A percentile compares a stretch with the other conserved stretches of the same genome.
phyloP scores from a whole-genome alignment of 108 stramenopile species.

The Conticribra guillardii region DNA sequence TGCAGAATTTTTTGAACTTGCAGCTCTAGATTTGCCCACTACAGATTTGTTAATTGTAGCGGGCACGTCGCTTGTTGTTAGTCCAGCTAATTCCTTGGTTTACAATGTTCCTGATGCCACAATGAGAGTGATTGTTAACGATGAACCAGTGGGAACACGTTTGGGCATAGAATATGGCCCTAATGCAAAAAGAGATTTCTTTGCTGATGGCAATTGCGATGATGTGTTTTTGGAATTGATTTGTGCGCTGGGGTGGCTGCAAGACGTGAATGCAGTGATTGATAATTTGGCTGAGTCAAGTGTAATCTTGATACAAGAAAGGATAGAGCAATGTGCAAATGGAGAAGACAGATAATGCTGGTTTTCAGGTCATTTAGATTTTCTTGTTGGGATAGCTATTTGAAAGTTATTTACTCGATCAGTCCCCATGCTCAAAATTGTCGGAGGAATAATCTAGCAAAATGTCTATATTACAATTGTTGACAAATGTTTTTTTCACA shows the following conservation, averaged over 20 bases:
- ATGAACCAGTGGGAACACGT: constrained; percentile 60
- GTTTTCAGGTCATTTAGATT: no score
- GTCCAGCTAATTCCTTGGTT: constrained; percentile 70
- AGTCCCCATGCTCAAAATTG: no score
- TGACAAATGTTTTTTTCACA: no score
- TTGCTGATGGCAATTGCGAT: constrained; percentile 67
- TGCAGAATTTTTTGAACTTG: constrained; percentile 55
- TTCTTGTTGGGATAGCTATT: no score
- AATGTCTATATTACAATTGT: no score
- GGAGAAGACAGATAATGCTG: no score
- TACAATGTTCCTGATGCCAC: constrained; percentile 49
- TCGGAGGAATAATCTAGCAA: no score
- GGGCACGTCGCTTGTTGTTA: constrained; percentile 76
- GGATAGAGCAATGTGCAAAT: neutral
- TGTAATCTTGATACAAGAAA: constrained; percentile 18
- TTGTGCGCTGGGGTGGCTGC: constrained; percentile 59
- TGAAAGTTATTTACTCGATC: no score
- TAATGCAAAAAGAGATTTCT: constrained; percentile 53
- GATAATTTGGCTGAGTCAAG: constrained; percentile 38
- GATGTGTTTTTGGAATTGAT: constrained; percentile 61
- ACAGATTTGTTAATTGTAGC: constrained; percentile 72
- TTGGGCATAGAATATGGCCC: constrained; percentile 56
- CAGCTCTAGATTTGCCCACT: constrained; percentile 57
- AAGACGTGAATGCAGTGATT: constrained; percentile 34
- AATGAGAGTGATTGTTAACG: constrained; percentile 60